Percentiles rank a stretch among this genome's conserved stretches.
Conservation (phyloP, 169 alveolate species). For the Besnoitia besnoiti region DNA sequence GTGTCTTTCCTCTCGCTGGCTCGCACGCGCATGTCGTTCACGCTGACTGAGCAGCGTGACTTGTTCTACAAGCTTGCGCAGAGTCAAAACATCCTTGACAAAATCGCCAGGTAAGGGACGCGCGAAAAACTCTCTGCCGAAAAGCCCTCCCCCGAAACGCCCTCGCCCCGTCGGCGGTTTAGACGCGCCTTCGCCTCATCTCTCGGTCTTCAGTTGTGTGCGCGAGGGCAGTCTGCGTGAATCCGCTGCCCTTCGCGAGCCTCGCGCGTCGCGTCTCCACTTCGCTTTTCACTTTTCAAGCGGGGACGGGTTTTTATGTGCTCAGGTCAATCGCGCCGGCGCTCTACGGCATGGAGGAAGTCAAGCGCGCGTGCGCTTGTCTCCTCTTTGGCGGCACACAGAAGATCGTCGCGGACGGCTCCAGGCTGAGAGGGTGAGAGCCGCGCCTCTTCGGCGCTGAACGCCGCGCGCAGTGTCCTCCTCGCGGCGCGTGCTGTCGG, state of each 20-base stretch:
- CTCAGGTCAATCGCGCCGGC: constrained; percentile 96
- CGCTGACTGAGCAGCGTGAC: constrained; percentile 53
- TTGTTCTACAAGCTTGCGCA: constrained; percentile 78
- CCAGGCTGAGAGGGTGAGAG: constrained; percentile 95
- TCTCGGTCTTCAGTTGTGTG: too few species aligned
- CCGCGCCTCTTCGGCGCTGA: too few species aligned
- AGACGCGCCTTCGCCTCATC: neutral
- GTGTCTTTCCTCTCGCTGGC: neutral
- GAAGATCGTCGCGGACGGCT: constrained; percentile 95
- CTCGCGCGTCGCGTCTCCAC: neutral
- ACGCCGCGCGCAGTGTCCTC: too few species aligned
- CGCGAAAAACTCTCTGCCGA: constrained; percentile 62
- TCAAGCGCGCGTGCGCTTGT: constrained; percentile 98
- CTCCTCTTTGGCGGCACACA: constrained; percentile 99
- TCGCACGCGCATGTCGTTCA: constrained; percentile 43
- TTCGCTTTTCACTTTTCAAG: neutral
- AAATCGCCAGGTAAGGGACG: constrained; percentile 84
- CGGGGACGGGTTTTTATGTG: neutral
- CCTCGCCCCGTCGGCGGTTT: neutral
- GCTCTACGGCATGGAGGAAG: constrained; percentile 95
- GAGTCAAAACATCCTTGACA: constrained; percentile 83
- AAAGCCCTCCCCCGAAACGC: neutral
- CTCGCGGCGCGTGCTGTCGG: too few species aligned
- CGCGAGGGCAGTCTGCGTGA: too few species aligned
- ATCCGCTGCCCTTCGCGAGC: too few species aligned